phyloP scores from a whole-genome alignment of 352 stramenopile species.

The Pythium diclinum region DNA sequence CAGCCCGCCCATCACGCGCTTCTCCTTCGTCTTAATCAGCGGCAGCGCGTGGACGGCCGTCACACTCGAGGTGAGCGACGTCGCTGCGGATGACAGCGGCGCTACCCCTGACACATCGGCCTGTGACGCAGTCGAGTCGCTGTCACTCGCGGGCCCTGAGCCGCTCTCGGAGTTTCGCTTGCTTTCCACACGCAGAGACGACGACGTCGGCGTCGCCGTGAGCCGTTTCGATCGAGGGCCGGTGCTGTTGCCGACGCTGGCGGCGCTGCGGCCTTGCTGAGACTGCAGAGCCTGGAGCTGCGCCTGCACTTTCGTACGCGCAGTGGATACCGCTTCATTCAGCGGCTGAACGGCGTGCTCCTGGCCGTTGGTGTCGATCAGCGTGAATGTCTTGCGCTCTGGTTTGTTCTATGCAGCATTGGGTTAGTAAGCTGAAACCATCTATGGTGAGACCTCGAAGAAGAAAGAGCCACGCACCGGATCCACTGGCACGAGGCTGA shows the following conservation, averaged over 20 bases:
- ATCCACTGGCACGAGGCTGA: slow-evolving; percentile 48
- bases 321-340: slow-evolving; percentile 49
- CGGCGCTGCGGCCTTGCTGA: not conserved
- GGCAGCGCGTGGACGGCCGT: slow-evolving; percentile 44
- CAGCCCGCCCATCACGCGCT: slow-evolving; percentile 58
- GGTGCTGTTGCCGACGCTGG: not conserved
- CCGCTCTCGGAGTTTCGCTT: not conserved
- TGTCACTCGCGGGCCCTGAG: not conserved
- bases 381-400: slow-evolving; percentile 47
- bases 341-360: slow-evolving; percentile 47
- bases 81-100: not conserved
- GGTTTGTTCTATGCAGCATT: slow-evolving; percentile 38
- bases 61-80: slow-evolving; percentile 36
- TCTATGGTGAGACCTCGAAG: not conserved
- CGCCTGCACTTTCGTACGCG: slow-evolving; percentile 41
- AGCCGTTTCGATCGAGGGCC: slow-evolving; percentile 10
- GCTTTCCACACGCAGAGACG: slow-evolving; percentile 2
- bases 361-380: slow-evolving; percentile 52
- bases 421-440: not conserved
- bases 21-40: slow-evolving; percentile 52
- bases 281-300: slow-evolving; percentile 6
- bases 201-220: slow-evolving; percentile 1
- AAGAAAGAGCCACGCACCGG: slow-evolving; percentile 28
- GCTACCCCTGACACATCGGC: not conserved
- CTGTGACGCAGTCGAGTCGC: not conserved